A percentile compares a stretch with the other conserved stretches of the same genome.
Evolutionary conservation across 164 flowering plant genomes (phyloP).

Genomic region (Vitis rupestris): DNA sequence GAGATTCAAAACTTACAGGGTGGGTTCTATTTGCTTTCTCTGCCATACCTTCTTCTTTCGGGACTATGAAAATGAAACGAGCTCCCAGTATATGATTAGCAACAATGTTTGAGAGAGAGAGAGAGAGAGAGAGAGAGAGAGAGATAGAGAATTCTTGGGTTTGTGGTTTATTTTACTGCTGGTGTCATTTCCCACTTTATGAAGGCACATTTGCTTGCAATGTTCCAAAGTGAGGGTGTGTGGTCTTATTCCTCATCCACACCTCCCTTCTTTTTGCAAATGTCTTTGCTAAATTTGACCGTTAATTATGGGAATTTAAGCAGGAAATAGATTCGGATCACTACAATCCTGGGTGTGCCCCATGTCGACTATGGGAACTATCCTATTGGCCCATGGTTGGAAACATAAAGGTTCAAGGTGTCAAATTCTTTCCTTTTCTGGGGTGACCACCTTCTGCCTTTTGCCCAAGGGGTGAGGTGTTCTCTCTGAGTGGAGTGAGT

Average conservation of each 20-base stretch:
- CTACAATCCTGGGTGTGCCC: not conserved
- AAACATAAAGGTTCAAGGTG: not conserved
- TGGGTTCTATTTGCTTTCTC: slow-evolving; percentile 13
- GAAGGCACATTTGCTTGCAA: slow-evolving; percentile 13
- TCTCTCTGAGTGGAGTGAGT: too few species aligned
- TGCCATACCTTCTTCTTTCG: slow-evolving; percentile 14
- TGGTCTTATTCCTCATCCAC: slow-evolving; percentile 35
- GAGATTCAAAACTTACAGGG: slow-evolving; percentile 28
- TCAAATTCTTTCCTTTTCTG: not conserved
- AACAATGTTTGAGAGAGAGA: not conserved
- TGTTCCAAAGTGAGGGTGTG: slow-evolving; percentile 28
- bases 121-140: not conserved
- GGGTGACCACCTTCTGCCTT: not conserved
- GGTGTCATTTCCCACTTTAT: slow-evolving; percentile 53
- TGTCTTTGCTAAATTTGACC: slow-evolving; percentile 16
- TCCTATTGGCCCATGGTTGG: not conserved
- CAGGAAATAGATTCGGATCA: not conserved
- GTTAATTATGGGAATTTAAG: slow-evolving; percentile 2
- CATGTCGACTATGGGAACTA: not conserved
- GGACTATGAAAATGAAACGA: slow-evolving; percentile 1
- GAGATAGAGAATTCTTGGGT: slow-evolving; percentile 10
- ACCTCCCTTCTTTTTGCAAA: slow-evolving; percentile 15
- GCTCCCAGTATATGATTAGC: not conserved
- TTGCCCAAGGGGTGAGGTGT: not conserved
- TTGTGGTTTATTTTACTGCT: slow-evolving; percentile 18